Percentiles rank a stretch among this genome's conserved stretches.
Conservation (phyloP, 495 filamentous ascomycete species). For the Chaetomium fimeti region DNA sequence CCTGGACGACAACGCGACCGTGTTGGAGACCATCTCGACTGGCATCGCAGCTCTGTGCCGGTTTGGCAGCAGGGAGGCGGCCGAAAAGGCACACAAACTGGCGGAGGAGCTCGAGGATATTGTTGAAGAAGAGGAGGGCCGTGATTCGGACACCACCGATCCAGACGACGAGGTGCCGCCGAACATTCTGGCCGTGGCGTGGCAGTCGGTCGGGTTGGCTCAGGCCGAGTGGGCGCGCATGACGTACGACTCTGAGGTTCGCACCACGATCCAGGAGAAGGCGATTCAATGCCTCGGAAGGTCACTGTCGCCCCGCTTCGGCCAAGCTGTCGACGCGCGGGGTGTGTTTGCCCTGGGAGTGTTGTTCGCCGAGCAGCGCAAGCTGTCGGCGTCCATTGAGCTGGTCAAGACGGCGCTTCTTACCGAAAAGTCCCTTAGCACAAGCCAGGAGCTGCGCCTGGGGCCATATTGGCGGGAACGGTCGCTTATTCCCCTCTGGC, state of each 20-base stretch:
- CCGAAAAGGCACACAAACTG: constrained; percentile 71
- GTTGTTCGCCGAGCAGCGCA: constrained; percentile 74
- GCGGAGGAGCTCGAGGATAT: constrained; percentile 64
- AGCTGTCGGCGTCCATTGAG: constrained; percentile 73
- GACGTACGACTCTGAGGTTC: constrained; percentile 67
- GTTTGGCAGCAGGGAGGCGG: constrained; percentile 70
- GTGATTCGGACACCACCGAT: constrained; percentile 27
- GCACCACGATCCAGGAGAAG: constrained; percentile 66
- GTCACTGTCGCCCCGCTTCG: constrained; percentile 63
- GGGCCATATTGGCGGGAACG: constrained; percentile 52
- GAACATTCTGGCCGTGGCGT: constrained; percentile 61
- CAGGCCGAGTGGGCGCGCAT: constrained; percentile 81
- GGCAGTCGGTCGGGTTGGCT: constrained; percentile 77
- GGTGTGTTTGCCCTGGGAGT: constrained; percentile 77
- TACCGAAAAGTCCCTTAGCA: constrained; percentile 40
- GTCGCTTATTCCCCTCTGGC: constrained; percentile 71
- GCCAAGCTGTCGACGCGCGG: constrained; percentile 61
- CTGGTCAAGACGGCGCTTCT: constrained; percentile 62
- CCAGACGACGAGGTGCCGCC: constrained; percentile 46
- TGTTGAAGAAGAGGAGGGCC: constrained; percentile 39
- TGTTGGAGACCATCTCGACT: constrained; percentile 72
- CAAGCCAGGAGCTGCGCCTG: constrained; percentile 38
- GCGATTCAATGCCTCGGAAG: constrained; percentile 71
- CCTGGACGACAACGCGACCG: constrained; percentile 71
- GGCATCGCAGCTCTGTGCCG: constrained; percentile 78